Conservation (phyloP, 2,329 filamentous ascomycete species). For the Myriosclerotinia curreyana region DNA sequence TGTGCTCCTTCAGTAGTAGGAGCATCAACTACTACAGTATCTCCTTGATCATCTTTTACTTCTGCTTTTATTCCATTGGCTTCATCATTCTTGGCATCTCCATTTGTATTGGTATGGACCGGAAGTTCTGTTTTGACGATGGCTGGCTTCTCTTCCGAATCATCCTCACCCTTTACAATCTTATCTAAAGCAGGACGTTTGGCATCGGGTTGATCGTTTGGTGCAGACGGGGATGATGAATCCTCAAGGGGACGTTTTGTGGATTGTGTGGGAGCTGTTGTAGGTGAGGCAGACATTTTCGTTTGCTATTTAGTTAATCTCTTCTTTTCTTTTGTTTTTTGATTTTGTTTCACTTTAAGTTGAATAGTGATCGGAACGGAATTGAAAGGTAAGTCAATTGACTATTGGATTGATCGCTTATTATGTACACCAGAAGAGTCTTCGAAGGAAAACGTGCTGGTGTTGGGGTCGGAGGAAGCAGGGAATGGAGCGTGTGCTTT, state of each 20-base stretch:
- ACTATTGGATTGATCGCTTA: constrained; percentile 56
- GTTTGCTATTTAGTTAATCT: constrained; percentile 44
- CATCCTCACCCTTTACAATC: constrained; percentile 65
- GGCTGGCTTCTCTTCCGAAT: constrained; percentile 41
- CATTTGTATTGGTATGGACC: constrained; percentile 46
- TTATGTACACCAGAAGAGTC: constrained; percentile 84
- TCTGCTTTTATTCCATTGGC: constrained; percentile 51
- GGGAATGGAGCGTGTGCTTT: constrained; percentile 40
- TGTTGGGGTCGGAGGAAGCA: constrained; percentile 48
- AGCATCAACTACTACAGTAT: constrained; percentile 65
- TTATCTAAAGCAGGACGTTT: constrained; percentile 97
- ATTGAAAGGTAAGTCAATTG: constrained; percentile 47
- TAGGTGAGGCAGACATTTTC: constrained; percentile 71
- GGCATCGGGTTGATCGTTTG: constrained; percentile 90
- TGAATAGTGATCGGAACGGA: constrained; percentile 43
- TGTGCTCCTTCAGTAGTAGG: constrained; percentile 43
- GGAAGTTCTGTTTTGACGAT: constrained; percentile 39
- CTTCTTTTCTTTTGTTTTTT: constrained; percentile 18
- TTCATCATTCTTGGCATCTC: constrained; percentile 41
- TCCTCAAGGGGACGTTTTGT: constrained; percentile 95
- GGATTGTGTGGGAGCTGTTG: constrained; percentile 61
- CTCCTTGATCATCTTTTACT: constrained; percentile 58
- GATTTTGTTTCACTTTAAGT: constrained; percentile 30
- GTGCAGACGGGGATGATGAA: constrained; percentile 87
- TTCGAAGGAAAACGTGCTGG: constrained; percentile 92